A percentile compares a stretch with the other conserved stretches of the same genome.
Conservation (phyloP, 345 rosid species). For the Eucalyptus urophylla region DNA sequence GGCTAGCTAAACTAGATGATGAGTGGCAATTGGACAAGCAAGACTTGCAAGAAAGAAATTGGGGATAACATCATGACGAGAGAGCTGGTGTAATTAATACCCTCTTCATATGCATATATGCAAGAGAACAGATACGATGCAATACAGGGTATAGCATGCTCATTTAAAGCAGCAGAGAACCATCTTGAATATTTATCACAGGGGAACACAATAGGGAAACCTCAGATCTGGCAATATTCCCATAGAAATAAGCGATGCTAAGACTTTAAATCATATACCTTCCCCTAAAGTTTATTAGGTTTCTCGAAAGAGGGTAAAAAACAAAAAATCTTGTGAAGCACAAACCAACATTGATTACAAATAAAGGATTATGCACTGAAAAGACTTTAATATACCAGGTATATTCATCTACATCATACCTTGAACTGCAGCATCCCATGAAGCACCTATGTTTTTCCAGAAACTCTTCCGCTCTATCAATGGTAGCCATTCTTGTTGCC, state of each 20-base stretch:
- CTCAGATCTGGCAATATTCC: background rate
- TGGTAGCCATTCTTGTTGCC: slow-evolving; percentile 92
- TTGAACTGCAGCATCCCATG: slow-evolving; percentile 75
- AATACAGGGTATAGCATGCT: background rate
- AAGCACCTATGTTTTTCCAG: slow-evolving; percentile 81
- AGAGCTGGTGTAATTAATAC: background rate
- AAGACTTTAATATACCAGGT: background rate
- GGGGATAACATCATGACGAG: background rate
- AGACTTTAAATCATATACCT: background rate
- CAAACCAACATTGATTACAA: background rate
- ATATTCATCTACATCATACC: slow-evolving; percentile 27
- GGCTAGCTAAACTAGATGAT: background rate
- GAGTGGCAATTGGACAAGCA: background rate
- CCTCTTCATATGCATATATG: background rate
- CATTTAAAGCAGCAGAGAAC: background rate
- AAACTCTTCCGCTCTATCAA: slow-evolving; percentile 63
- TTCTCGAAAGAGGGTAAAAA: background rate
- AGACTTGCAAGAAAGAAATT: background rate
- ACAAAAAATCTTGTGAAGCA: background rate
- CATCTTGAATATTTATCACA: background rate
- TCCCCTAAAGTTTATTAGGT: background rate
- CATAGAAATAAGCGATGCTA: background rate
- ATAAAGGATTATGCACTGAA: background rate
- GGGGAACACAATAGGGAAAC: background rate
- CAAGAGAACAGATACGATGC: background rate